Percentiles rank a stretch among this genome's conserved stretches.
Conservation (phyloP, 495 filamentous ascomycete genomes). For the Lepraria neglecta region DNA sequence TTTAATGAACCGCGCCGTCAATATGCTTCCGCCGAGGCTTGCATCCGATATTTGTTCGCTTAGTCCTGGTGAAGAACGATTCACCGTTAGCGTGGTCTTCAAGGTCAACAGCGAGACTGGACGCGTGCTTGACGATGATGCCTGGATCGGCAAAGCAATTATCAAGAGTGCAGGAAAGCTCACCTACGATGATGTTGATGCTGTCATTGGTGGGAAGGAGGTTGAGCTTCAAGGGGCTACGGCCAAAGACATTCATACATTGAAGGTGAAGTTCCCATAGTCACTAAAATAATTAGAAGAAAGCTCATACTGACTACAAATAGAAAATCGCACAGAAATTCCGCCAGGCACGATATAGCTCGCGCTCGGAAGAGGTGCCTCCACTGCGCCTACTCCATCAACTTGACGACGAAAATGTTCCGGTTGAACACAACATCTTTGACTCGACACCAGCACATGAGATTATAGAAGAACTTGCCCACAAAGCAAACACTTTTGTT, state of each 20-base stretch:
- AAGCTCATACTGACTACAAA: constrained; percentile 28
- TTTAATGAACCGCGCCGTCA: constrained; percentile 82
- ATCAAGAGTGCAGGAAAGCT: constrained; percentile 86
- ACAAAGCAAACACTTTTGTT: constrained; percentile 84
- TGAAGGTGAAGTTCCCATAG: constrained; percentile 53
- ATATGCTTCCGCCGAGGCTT: constrained; percentile 80
- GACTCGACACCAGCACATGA: constrained; percentile 84
- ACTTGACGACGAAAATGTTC: constrained; percentile 97
- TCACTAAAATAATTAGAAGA: not conserved
- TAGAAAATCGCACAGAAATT: constrained; percentile 73
- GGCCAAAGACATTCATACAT: constrained; percentile 64
- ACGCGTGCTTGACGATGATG: constrained; percentile 68
- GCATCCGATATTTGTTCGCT: constrained; percentile 83
- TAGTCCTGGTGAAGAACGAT: constrained; percentile 75
- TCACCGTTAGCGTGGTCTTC: constrained; percentile 90
- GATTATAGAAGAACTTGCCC: constrained; percentile 86
- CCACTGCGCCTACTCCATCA: constrained; percentile 83
- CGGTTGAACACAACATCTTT: constrained; percentile 92
- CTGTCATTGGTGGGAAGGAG: constrained; percentile 58
- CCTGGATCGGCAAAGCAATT: constrained; percentile 90
- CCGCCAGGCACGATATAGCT: constrained; percentile 75
- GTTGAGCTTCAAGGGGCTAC: constrained; percentile 54
- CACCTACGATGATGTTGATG: constrained; percentile 76
- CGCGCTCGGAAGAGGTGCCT: constrained; percentile 68
- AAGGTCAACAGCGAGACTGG: constrained; percentile 73